Evolutionary conservation across 352 stramenopile species (phyloP), one percentile per base, ranked within the genome.

Genomic region (Phytophthora palmivora): DNA sequence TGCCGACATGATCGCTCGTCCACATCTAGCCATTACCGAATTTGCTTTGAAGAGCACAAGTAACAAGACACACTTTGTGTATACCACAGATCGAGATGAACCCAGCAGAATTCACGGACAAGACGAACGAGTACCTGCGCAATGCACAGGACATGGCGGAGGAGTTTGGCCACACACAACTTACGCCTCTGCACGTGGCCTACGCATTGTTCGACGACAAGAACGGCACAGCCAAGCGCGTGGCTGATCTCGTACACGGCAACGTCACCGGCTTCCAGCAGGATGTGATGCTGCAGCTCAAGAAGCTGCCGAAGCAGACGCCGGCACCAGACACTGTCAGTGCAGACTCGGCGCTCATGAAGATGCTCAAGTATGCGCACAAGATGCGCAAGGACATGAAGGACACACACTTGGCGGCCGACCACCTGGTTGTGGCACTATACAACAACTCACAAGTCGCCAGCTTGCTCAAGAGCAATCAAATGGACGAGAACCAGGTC

Each of bases 371-470:
- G 56, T 85, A 90, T 44, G 89, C 88, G 9, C 63, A 78, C 63
- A 92, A 94, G 62, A 74, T 91, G 63, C 73, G 82, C 39, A 95
- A 93, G 59, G 87, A 95, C 50, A 72, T 79, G 36, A 87, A 91
- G 41, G 89, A 96, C 61, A 90, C 87, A 10, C 89, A 92, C 60
- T 47, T 94, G 22, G 75, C 87, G 5, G 71, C 86, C 0, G 87
- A 97, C 32, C 79, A 87, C 21, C 49, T 97, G 21, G 58, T 97
- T 24, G 14, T 91, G 43, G 89, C 89, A 38, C 61, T 97, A 28
- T 92, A 87, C 56, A 74, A 79, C 43, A 77, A 92, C 59, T 55
- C 74, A 0, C 70, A 79, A 16, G 68, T 93, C 32, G 69, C 76
- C 0, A 55, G 51, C 3, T 59, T 95, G 30, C 74, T 97, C 51